Conservation (phyloP, 305 asterid species). For the Rubia peregrina region DNA sequence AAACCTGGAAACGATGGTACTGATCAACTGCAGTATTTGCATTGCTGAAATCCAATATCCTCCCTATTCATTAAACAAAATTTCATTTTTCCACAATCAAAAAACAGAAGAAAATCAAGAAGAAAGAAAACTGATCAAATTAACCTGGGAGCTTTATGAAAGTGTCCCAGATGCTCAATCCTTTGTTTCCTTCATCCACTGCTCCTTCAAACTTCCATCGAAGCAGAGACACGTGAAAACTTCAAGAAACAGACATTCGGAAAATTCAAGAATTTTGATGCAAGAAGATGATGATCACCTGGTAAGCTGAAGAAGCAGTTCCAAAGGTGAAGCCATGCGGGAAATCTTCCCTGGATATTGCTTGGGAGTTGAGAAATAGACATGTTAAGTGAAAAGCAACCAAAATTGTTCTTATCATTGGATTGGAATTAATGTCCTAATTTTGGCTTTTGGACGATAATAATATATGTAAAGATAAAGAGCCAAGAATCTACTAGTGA, state of each 20-base stretch:
- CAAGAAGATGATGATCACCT: constrained; percentile 30
- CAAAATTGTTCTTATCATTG: constrained; percentile 21
- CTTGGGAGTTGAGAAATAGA: constrained; percentile 26
- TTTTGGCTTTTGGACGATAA: neutral
- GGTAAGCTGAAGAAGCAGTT: constrained; percentile 91
- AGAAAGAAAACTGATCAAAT: neutral
- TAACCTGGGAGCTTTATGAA: constrained; percentile 62
- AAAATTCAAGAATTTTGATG: neutral
- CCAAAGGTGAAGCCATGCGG: constrained; percentile 75
- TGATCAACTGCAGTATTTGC: constrained; percentile 86
- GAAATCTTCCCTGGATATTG: constrained; percentile 49
- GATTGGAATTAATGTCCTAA: neutral
- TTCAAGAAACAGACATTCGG: neutral
- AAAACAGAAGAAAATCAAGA: constrained; percentile 8
- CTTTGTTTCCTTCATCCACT: constrained; percentile 72
- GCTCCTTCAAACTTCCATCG: constrained; percentile 74
- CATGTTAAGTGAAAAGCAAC: constrained; percentile 17
- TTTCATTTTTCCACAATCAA: neutral
- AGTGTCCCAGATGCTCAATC: constrained; percentile 79
- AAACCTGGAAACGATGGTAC: constrained; percentile 79
- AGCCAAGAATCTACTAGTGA: neutral
- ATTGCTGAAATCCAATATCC: constrained; percentile 83
- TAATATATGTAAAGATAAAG: neutral
- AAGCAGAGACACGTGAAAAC: neutral
- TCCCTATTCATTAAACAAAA: constrained; percentile 30